Conservation (phyloP, 1,139 yeast species). For the Candida labiduridarum region DNA sequence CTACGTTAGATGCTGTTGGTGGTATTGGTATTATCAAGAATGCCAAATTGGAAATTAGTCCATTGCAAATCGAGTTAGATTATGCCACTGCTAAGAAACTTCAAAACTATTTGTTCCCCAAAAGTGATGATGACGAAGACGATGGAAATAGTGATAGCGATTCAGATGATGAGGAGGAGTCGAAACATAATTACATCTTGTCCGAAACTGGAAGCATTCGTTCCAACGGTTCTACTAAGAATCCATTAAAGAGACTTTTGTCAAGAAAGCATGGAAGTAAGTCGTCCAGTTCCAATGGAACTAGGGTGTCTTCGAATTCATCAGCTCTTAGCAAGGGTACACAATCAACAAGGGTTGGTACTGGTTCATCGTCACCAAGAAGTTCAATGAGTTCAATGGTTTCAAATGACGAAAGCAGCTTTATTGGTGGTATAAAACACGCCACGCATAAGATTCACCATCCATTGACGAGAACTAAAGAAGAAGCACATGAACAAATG, state of each 20-base stretch:
- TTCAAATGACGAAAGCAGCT: slow-evolving; percentile 4
- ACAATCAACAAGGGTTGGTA: background rate
- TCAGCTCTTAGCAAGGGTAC: background rate
- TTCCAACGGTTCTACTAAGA: slow-evolving; percentile 10
- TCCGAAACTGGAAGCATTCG: slow-evolving; percentile 6
- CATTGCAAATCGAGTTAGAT: slow-evolving; percentile 74
- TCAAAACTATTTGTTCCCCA: slow-evolving; percentile 68
- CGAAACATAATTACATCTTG: background rate
- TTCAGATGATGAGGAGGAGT: slow-evolving; percentile 1
- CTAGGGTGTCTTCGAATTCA: background rate
- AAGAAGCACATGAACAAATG: slow-evolving; percentile 11
- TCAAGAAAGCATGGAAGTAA: slow-evolving; percentile 8
- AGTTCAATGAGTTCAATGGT: slow-evolving; percentile 3
- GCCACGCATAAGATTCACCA: slow-evolving; percentile 9
- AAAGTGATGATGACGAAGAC: slow-evolving; percentile 21
- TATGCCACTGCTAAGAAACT: slow-evolving; percentile 63
- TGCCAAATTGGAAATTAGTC: slow-evolving; percentile 58
- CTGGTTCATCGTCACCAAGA: slow-evolving; percentile 1
- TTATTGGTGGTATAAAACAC: slow-evolving; percentile 17
- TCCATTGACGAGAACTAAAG: background rate
- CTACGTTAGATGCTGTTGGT: slow-evolving; percentile 77
- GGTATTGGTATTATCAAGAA: slow-evolving; percentile 67
- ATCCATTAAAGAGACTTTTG: slow-evolving; percentile 19
- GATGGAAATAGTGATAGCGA: slow-evolving; percentile 6
- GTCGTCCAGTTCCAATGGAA: slow-evolving; percentile 3